Conservation (phyloP, 176 grass and related monocot species). For the Stipa capillata region DNA sequence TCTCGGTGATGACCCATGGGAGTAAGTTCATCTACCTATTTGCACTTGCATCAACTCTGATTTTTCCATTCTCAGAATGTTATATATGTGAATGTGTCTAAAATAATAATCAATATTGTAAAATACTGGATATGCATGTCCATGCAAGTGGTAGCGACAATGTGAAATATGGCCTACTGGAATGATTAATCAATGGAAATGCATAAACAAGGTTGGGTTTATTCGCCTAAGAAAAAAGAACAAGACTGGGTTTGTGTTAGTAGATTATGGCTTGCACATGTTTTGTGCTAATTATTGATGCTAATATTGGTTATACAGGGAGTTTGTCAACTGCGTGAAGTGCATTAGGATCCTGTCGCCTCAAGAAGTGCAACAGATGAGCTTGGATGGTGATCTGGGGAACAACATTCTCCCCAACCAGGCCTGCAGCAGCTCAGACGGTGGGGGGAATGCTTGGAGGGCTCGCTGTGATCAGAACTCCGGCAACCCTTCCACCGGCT, state of each 20-base stretch:
- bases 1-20: constrained; percentile 71
- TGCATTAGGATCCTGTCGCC: constrained; percentile 74
- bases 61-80: neutral
- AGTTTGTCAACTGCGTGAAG: constrained; percentile 64
- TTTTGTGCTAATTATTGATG: neutral
- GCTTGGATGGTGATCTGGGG: constrained; percentile 71
- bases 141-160: neutral
- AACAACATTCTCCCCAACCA: constrained; percentile 50
- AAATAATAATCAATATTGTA: neutral
- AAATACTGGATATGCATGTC: neutral
- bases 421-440: constrained; percentile 58
- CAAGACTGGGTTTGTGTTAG: no score
- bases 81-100: neutral
- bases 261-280: neutral
- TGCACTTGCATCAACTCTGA: neutral
- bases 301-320: constrained; percentile 34
- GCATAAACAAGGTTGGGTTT: neutral
- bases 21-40: constrained; percentile 37
- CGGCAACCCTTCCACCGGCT: constrained; percentile 59
- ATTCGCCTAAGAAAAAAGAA: no score
- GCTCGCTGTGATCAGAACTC: constrained; percentile 73
- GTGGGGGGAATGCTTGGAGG: constrained; percentile 51
- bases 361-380: constrained; percentile 76
- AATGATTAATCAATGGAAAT: neutral
- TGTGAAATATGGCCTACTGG: neutral